Percentiles rank a stretch among this genome's conserved stretches.
Conservation (phyloP, 2,329 filamentous ascomycete genomes). For the Arthrobotrys iridis region DNA sequence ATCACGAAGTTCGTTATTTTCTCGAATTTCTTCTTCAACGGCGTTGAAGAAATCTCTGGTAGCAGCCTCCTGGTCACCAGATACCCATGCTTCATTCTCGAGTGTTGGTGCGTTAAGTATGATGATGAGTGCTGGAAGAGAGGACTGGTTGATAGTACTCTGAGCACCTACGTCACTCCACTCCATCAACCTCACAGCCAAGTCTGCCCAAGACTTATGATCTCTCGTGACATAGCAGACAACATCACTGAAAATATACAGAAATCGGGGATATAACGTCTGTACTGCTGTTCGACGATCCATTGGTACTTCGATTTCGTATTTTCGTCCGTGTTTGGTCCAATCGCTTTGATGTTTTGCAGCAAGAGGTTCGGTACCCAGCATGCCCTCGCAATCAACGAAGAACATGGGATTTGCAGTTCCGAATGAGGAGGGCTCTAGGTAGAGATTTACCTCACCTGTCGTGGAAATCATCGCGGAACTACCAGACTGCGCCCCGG, state of each 20-base stretch:
- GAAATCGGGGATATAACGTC: slow-evolving; percentile 12
- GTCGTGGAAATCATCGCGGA: not conserved
- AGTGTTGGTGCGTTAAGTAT: not conserved
- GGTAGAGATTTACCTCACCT: slow-evolving; percentile 19
- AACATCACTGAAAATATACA: slow-evolving; percentile 14
- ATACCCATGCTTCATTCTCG: not conserved
- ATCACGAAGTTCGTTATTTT: not conserved
- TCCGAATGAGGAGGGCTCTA: not conserved
- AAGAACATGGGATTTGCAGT: slow-evolving; percentile 8
- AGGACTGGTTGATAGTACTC: not conserved
- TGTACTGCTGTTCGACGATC: not conserved
- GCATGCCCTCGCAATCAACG: slow-evolving; percentile 23
- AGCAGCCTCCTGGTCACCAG: not conserved
- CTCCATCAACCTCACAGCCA: not conserved
- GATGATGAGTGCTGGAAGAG: not conserved
- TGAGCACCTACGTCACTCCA: not conserved
- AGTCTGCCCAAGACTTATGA: not conserved
- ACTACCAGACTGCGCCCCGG: not conserved
- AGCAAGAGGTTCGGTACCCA: not conserved
- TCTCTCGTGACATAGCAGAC: slow-evolving; percentile 10
- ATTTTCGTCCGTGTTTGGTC: not conserved
- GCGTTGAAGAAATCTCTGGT: not conserved
- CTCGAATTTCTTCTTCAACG: not conserved
- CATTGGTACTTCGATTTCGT: not conserved
- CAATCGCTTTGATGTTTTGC: slow-evolving; percentile 3